Conservation (phyloP, 2,329 filamentous ascomycete genomes). For the Neopestalotiopsis rosae region DNA sequence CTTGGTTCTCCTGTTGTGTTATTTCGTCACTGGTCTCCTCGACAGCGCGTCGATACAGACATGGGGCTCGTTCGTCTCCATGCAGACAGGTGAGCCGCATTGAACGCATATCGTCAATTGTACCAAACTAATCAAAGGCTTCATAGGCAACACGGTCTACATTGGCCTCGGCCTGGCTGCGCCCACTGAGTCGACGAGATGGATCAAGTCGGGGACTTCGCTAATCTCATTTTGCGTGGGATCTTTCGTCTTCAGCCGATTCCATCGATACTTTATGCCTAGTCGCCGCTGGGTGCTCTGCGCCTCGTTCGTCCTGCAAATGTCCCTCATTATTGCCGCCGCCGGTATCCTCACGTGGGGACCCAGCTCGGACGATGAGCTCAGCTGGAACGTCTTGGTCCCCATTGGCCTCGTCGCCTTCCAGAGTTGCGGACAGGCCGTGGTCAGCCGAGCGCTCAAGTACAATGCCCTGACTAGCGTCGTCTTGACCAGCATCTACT, state of each 20-base stretch:
- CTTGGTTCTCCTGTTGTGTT: conserved; percentile 72
- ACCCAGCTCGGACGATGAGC: conserved; percentile 41
- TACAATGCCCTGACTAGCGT: conserved; percentile 77
- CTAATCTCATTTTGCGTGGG: conserved; percentile 75
- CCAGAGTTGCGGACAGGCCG: conserved; percentile 79
- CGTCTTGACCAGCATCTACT: conserved; percentile 82
- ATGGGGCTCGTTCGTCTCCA: conserved; percentile 82
- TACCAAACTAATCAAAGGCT: conserved; percentile 8
- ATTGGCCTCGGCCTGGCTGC: conserved; percentile 75
- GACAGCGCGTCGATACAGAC: conserved; percentile 79
- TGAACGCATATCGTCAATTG: background rate
- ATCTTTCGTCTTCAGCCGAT: conserved; percentile 72
- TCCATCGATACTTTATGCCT: conserved; percentile 68
- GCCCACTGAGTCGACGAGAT: conserved; percentile 59
- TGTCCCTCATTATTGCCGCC: conserved; percentile 53
- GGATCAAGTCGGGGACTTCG: conserved; percentile 75
- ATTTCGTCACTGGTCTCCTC: conserved; percentile 77
- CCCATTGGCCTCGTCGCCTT: conserved; percentile 76
- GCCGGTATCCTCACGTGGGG: conserved; percentile 59
- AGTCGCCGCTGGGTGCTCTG: conserved; percentile 70
- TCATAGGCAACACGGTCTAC: conserved; percentile 75
- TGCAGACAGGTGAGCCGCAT: conserved; percentile 71
- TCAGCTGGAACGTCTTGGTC: conserved; percentile 65
- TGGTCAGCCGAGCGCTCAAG: conserved; percentile 73
- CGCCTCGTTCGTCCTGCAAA: conserved; percentile 61